Evolutionary conservation across 805 yeast genomes (phyloP).

Genomic region (Metschnikowia similis): DNA sequence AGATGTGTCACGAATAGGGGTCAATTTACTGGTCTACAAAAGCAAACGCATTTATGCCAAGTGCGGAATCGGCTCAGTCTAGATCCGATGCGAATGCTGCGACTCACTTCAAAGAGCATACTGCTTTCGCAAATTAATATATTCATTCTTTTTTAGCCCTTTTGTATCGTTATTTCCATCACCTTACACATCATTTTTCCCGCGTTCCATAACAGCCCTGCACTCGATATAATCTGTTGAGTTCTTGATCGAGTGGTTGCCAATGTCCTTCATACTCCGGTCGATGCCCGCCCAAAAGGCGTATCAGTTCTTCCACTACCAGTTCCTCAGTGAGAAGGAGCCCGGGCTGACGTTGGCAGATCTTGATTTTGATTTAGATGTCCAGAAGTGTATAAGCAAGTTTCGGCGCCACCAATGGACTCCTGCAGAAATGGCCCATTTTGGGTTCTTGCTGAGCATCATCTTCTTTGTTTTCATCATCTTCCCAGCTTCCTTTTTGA

Average conservation of each 20-base stretch:
- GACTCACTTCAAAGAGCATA: not conserved
- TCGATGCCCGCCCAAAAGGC: conserved; percentile 32
- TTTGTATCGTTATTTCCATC: not conserved
- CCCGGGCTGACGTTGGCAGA: conserved; percentile 47
- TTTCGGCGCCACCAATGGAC: conserved; percentile 42
- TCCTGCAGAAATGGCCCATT: conserved; percentile 48
- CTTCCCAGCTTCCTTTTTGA: conserved; percentile 50
- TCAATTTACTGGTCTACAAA: not conserved
- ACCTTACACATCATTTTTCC: not conserved
- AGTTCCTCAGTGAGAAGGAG: conserved; percentile 53
- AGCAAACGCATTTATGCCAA: not conserved
- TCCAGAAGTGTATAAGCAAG: conserved; percentile 36
- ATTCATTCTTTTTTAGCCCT: not conserved
- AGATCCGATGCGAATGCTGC: not conserved
- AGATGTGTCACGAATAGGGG: not conserved
- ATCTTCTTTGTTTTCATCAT: conserved; percentile 55
- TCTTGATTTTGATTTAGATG: conserved; percentile 46
- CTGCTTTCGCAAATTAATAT: conserved; percentile 1
- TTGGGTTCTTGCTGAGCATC: conserved; percentile 47
- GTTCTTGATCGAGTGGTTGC: not conserved
- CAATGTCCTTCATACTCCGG: conserved; percentile 17
- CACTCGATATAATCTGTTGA: not conserved
- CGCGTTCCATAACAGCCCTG: not conserved
- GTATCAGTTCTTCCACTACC: conserved; percentile 42
- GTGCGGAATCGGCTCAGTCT: conserved; percentile 1